Conservation (phyloP, 208 protist genomes). For the Endotrypanum monterogeii region DNA sequence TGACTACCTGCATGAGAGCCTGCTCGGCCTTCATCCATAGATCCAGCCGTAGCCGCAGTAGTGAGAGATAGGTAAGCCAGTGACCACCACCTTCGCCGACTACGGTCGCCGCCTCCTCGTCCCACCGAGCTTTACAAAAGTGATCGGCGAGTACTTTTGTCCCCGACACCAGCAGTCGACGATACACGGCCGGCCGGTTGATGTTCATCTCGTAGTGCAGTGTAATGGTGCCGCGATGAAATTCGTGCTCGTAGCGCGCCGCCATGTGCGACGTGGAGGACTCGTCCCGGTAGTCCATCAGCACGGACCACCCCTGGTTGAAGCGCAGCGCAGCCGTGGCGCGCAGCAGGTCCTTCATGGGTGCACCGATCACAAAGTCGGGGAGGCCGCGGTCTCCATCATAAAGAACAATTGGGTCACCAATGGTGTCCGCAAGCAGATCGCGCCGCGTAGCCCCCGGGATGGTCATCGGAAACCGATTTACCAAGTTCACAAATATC, state of each 20-base stretch:
- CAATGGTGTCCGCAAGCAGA: constrained; percentile 20
- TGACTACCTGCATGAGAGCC: constrained; percentile 45
- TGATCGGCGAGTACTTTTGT: constrained; percentile 69
- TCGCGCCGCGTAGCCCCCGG: constrained; percentile 40
- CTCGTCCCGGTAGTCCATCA: constrained; percentile 68
- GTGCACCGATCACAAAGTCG: constrained; percentile 30
- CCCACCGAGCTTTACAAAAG: constrained; percentile 47
- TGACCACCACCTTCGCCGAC: constrained; percentile 31
- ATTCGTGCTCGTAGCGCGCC: constrained; percentile 61
- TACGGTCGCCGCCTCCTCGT: constrained; percentile 17
- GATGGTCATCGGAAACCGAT: constrained; percentile 63
- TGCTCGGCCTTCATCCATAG: constrained; percentile 73
- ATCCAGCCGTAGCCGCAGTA: constrained; percentile 66
- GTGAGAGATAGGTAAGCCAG: constrained; percentile 57
- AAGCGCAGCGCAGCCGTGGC: constrained; percentile 67
- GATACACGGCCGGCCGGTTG: constrained; percentile 63
- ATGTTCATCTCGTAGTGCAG: constrained; percentile 84
- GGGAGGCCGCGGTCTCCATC: constrained; percentile 46
- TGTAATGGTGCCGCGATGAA: constrained; percentile 67
- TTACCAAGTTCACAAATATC: constrained; percentile 87
- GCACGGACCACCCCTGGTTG: constrained; percentile 84
- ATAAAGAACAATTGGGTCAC: constrained; percentile 44
- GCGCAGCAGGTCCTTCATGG: constrained; percentile 41
- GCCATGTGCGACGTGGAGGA: constrained; percentile 49
- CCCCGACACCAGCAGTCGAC: constrained; percentile 67